These are phyloP conservation scores for Wickerhamiella infanticola DNA, from an alignment of 1,139 yeast species.

Conservation along the genomic window DNA sequence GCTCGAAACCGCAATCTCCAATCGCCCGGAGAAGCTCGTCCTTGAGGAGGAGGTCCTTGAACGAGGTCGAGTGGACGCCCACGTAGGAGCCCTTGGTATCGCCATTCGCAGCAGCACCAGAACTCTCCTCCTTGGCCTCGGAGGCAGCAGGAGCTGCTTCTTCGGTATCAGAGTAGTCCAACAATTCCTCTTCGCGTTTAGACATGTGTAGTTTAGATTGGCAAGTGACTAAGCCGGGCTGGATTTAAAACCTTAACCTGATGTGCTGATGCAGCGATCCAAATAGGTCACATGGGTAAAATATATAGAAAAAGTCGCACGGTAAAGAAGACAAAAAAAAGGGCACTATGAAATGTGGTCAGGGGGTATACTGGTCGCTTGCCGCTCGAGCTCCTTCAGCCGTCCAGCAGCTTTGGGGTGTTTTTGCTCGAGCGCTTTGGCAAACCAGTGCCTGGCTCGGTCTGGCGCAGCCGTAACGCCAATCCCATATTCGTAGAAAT, in stretches of 20 bases:
- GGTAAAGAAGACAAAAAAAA: too few species aligned
- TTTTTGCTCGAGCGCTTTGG: conserved; percentile 44
- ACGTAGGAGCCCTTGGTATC: conserved; percentile 96
- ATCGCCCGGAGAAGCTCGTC: conserved; percentile 95
- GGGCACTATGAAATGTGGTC: too few species aligned
- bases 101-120: conserved; percentile 27
- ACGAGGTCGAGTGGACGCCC: conserved; percentile 96
- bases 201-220: conserved; percentile 10
- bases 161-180: conserved; percentile 97
- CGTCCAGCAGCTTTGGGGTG: conserved; percentile 38
- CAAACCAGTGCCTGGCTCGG: conserved; percentile 39
- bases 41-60: conserved; percentile 91
- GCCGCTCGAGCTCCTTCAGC: conserved; percentile 13
- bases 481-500: conserved; percentile 65
- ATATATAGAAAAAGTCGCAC: too few species aligned
- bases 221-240: neutral
- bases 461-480: conserved; percentile 38
- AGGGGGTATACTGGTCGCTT: too few species aligned
- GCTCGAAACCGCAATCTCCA: conserved; percentile 98
- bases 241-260: too few species aligned
- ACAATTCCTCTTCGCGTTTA: conserved; percentile 94
- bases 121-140: conserved; percentile 29
- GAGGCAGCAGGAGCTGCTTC: conserved; percentile 70
- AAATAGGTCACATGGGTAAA: too few species aligned
- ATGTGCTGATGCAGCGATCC: too few species aligned